These are phyloP conservation scores for Tetrapisispora fleetii DNA, from an alignment of 805 yeast genomes.

Conservation along the genomic window DNA sequence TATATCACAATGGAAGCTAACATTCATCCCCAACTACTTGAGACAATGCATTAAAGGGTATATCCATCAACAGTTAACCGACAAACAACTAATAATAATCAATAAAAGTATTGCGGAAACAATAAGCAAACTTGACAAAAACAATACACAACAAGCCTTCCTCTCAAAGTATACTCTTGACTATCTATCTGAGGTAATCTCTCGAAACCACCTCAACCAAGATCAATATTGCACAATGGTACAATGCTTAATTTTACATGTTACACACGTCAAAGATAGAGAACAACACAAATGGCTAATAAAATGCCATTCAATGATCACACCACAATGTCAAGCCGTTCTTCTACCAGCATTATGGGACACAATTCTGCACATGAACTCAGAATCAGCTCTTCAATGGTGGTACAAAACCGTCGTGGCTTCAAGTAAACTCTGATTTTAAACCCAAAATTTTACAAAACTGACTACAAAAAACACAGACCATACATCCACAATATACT, in stretches of 20 bases:
- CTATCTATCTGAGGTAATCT: neutral
- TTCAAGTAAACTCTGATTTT: slow-evolving; percentile 1
- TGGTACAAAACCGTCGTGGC: slow-evolving; percentile 16
- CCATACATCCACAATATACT: too few species aligned
- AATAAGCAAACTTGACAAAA: neutral
- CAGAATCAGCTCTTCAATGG: slow-evolving; percentile 20
- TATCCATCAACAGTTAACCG: slow-evolving; percentile 7
- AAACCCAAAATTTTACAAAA: too few species aligned
- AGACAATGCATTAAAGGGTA: slow-evolving; percentile 12
- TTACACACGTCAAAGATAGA: slow-evolving; percentile 4
- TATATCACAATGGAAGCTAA: slow-evolving; percentile 12
- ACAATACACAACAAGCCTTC: slow-evolving; percentile 6
- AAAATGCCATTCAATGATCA: slow-evolving; percentile 9
- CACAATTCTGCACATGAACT: slow-evolving; percentile 10
- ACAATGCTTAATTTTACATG: slow-evolving; percentile 17
- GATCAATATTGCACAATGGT: slow-evolving; percentile 10
- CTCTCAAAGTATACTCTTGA: neutral
- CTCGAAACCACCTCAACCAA: neutral
- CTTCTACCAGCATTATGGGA: slow-evolving; percentile 16
- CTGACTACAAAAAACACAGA: too few species aligned
- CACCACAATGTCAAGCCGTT: slow-evolving; percentile 3
- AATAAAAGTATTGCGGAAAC: slow-evolving; percentile 11
- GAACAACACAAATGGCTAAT: slow-evolving; percentile 18
- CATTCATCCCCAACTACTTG: slow-evolving; percentile 10
- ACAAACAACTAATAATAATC: slow-evolving; percentile 15